Evolutionary conservation across 768 basidiomycete species (phyloP), one percentile per base, ranked within the genome.

Genomic region (Tephrocybe sp.): DNA sequence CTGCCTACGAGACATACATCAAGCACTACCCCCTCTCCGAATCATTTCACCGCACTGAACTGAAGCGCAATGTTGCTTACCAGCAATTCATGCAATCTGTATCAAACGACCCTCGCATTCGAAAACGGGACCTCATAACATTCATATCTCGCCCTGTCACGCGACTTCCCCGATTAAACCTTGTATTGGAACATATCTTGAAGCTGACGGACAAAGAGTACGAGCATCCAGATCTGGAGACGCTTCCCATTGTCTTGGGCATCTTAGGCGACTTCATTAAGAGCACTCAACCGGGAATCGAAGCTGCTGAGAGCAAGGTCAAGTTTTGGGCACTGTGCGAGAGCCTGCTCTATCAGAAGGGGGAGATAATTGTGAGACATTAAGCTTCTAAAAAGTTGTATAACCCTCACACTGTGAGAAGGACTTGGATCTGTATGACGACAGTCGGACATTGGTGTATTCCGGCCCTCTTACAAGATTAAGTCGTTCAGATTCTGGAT

Each of bases 21-120:
- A 89, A 93, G 62, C 84, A 93, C 55, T 95, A 93, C 55, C 93
- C 93, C 3, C 74, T 95, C 39, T 82, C 93, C 1, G 90, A 94
- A 62, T 88, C 89, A 9, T 77, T 76, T 21, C 90, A 95, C 60
- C 86, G 88, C 45, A 79, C 83, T 25, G 90, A 95, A 62, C 75
- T 89, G 37, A 83, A 78, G 48, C 74, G 72, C 24, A 95, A 92
- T 65, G 70, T 75, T 10, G 69, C 67, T 2, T 96, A 95, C 64
- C 79, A 80, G 51, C 65, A 69, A 17, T 91, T 93, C 60, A 71
- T 90, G 24, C 78, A 84, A 59, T 74, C 75, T 23, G 80, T 81
- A 32, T 76, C 82, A 2, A 73, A 73, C 38, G 82, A 92, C 56
- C 80, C 85, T 11, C 80, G 86, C 20, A 73, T 86, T 47, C 82